Conservation (phyloP, 495 filamentous ascomycete genomes). For the Lindgomyces ingoldianus region DNA sequence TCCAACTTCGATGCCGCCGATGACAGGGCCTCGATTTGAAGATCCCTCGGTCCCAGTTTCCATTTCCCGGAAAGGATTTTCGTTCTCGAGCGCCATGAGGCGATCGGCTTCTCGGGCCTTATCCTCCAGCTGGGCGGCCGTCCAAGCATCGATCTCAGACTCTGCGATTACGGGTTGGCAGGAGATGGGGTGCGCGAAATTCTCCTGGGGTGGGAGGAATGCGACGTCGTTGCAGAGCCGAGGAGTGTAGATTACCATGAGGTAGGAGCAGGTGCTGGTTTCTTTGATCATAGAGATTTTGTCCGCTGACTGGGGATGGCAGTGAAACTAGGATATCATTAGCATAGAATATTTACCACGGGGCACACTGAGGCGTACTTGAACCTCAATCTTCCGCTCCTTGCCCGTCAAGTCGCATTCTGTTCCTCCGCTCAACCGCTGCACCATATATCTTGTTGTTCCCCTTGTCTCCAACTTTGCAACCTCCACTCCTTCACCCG, state of each 20-base stretch:
- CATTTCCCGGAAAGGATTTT: conserved; percentile 22
- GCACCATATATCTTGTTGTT: conserved; percentile 85
- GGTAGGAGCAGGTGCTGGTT: conserved; percentile 85
- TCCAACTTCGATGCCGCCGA: conserved; percentile 64
- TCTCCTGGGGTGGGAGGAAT: conserved; percentile 82
- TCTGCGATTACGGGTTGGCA: conserved; percentile 72
- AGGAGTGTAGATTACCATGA: conserved; percentile 93
- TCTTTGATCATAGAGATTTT: conserved; percentile 96
- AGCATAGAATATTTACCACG: background rate
- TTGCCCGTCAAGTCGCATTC: conserved; percentile 89
- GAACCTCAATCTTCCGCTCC: conserved; percentile 80
- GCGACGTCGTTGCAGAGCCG: conserved; percentile 90
- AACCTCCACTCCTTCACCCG: conserved; percentile 33
- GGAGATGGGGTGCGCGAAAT: conserved; percentile 72
- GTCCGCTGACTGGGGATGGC: conserved; percentile 76
- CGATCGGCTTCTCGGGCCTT: conserved; percentile 13
- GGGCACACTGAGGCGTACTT: conserved; percentile 43
- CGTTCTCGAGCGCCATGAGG: conserved; percentile 33
- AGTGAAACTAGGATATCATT: conserved; percentile 69
- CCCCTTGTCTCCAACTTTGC: conserved; percentile 59
- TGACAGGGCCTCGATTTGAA: conserved; percentile 42
- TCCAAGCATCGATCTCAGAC: conserved; percentile 60
- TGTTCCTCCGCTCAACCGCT: conserved; percentile 81
- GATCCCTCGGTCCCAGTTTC: conserved; percentile 23
- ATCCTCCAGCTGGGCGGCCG: conserved; percentile 46